Evolutionary conservation across 768 basidiomycete species (phyloP), one percentile per base, ranked within the genome.

Genomic region (Chlorophyllum brunneum): DNA sequence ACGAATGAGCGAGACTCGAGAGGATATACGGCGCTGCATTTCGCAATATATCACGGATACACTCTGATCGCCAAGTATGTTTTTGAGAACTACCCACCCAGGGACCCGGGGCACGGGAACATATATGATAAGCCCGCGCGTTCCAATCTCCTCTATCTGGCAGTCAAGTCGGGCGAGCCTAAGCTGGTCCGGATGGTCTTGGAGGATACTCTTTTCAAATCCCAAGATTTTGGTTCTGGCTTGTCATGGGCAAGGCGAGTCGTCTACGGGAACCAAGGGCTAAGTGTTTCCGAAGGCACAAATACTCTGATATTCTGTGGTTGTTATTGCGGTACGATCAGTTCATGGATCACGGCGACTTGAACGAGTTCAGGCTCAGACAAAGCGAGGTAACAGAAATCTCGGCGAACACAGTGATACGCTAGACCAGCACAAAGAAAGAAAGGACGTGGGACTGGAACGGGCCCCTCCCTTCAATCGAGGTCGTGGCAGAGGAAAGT

Each of bases 171-270:
- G 11, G 64, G 68, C 48, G 78, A 84, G 59, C 85, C 85, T 8
- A 80, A 86, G 58, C 68, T 81, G 30, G 78, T 86, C 22, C 84
- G 78, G 77, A 70, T 78, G 67, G 66, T 88, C 44, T 75, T 88
- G 24, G 76, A 85, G 42, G 81, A 75, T 38, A 69, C 68, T n/a
- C 71, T 88, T 20, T 75, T 78, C 23, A 71, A 65, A 44, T 55
- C 68, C 34, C 62, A 73, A 15, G 82, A 83, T 23, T 76, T 83
- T 49, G 68, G 67, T 54, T 66, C 75, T 29, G 74, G 74, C 0
- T 85, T 81, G 83, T 61, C 67, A 16, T 71, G 70, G 59, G 67
- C 77, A 22, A 76, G 70, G 9, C 47, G n/a, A 13, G 22, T 22
- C 8, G 10, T 76, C 76, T 29, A 34, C 48, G 22, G 26, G 26